Conservation (phyloP, 768 basidiomycete genomes). For the Boletus rubroflammeus region DNA sequence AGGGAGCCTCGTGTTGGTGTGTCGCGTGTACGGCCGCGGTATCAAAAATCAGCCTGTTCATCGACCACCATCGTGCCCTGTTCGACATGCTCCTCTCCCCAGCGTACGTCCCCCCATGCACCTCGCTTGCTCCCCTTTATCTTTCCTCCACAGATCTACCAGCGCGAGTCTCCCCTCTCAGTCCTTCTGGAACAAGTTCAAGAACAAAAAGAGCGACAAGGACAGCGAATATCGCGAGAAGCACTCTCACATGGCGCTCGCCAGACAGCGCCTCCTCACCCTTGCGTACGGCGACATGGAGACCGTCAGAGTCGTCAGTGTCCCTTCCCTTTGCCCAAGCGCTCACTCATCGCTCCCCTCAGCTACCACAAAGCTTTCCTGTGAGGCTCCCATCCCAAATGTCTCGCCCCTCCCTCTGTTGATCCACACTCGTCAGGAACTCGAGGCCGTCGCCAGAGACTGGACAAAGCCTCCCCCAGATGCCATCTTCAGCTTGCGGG, state of each 20-base stretch:
- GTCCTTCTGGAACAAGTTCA: conserved; percentile 63
- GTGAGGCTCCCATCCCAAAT: conserved; percentile 38
- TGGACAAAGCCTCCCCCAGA: conserved; percentile 87
- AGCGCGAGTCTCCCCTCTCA: conserved; percentile 55
- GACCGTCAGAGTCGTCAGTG: conserved; percentile 64
- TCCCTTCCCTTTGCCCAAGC: conserved; percentile 2
- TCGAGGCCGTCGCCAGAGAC: conserved; percentile 74
- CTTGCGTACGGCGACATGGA: conserved; percentile 84
- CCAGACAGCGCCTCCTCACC: conserved; percentile 73
- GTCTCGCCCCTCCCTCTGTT: not conserved
- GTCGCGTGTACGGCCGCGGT: conserved; percentile 33
- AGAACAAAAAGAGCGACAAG: conserved; percentile 58
- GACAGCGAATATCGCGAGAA: conserved; percentile 56
- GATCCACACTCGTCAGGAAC: conserved; percentile 50
- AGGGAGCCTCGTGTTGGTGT: conserved; percentile 50
- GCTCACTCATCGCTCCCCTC: conserved; percentile 1
- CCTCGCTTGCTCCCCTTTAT: conserved; percentile 27
- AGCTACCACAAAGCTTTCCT: conserved; percentile 67
- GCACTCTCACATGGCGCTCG: conserved; percentile 62
- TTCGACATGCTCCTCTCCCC: conserved; percentile 73
- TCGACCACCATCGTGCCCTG: conserved; percentile 25
- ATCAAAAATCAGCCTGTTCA: conserved; percentile 24
- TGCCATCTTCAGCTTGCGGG: conserved; percentile 68
- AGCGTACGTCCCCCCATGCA: conserved; percentile 49
- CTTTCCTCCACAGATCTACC: conserved; percentile 52